Percentiles rank a stretch among this genome's conserved stretches.
Conservation (phyloP, 1,284 basidiomycete genomes). For the Naganishia liquefaciens region DNA sequence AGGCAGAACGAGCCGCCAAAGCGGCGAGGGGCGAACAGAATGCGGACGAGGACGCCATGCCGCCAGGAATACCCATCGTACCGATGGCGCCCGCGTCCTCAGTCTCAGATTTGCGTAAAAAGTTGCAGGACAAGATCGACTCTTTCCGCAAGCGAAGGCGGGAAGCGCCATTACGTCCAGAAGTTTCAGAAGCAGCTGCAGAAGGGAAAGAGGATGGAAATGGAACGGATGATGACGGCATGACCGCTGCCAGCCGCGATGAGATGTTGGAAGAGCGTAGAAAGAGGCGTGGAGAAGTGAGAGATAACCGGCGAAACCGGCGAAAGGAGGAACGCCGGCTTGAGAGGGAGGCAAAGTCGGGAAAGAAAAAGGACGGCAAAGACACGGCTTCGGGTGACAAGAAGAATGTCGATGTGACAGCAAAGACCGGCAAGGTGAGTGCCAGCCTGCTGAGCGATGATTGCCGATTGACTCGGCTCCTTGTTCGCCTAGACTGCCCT, state of each 20-base stretch:
- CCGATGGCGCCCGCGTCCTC: constrained; percentile 70
- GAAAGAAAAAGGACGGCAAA: constrained; percentile 63
- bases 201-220: constrained; percentile 40
- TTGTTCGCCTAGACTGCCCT: constrained; percentile 63
- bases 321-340: constrained; percentile 71
- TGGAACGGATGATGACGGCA: constrained; percentile 54
- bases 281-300: constrained; percentile 71
- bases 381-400: constrained; percentile 70
- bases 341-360: constrained; percentile 28
- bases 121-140: constrained; percentile 74
- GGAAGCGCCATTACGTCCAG: constrained; percentile 46
- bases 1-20: constrained; percentile 52
- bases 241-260: constrained; percentile 61
- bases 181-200: constrained; percentile 35
- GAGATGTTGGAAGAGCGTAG: constrained; percentile 77
- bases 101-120: constrained; percentile 71
- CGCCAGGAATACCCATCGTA: constrained; percentile 43
- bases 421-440: constrained; percentile 49
- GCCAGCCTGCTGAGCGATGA: constrained; percentile 33
- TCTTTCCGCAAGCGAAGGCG: constrained; percentile 61
- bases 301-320: constrained; percentile 78
- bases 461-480: constrained; percentile 25
- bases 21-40: constrained; percentile 42
- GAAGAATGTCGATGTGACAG: constrained; percentile 55
- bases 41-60: constrained; percentile 37